Conservation (phyloP, 345 rosid genomes). For the Bretschneidera sinensis region DNA sequence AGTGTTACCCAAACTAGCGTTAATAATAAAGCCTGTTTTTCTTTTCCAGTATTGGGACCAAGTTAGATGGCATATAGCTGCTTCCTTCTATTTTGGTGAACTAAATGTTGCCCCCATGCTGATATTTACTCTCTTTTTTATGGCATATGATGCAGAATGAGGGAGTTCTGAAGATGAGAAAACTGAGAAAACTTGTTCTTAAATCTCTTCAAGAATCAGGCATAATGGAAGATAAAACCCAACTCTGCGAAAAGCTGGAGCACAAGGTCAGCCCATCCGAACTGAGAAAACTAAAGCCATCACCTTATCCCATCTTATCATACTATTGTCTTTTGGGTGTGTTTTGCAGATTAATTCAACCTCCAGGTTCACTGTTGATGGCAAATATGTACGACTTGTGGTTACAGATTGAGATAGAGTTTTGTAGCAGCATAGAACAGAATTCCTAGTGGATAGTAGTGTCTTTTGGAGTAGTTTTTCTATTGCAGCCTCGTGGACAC, state of each 20-base stretch:
- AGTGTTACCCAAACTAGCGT: too few relatives aligned
- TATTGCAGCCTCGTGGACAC: background rate
- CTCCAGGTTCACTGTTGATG: constrained; percentile 50
- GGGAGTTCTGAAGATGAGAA: constrained; percentile 63
- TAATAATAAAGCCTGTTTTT: too few relatives aligned
- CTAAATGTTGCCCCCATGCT: too few relatives aligned
- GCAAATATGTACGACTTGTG: constrained; percentile 52
- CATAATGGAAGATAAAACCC: constrained; percentile 31
- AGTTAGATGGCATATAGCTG: background rate
- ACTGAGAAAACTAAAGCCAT: background rate
- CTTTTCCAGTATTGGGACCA: too few relatives aligned
- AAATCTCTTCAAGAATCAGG: constrained; percentile 51
- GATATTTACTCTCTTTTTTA: too few relatives aligned
- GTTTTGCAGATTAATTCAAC: constrained; percentile 58
- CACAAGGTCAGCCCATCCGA: constrained; percentile 48
- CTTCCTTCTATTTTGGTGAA: too few relatives aligned
- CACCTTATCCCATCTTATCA: background rate
- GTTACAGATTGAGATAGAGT: constrained; percentile 33
- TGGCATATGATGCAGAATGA: constrained; percentile 38
- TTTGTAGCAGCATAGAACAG: constrained; percentile 4
- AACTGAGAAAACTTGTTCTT: constrained; percentile 54
- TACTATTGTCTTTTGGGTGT: constrained; percentile 2
- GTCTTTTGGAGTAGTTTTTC: background rate
- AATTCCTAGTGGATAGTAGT: background rate
- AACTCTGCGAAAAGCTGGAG: constrained; percentile 37